Conservation (phyloP, 1,284 basidiomycete species). For the Xerocomus nothofagi region DNA sequence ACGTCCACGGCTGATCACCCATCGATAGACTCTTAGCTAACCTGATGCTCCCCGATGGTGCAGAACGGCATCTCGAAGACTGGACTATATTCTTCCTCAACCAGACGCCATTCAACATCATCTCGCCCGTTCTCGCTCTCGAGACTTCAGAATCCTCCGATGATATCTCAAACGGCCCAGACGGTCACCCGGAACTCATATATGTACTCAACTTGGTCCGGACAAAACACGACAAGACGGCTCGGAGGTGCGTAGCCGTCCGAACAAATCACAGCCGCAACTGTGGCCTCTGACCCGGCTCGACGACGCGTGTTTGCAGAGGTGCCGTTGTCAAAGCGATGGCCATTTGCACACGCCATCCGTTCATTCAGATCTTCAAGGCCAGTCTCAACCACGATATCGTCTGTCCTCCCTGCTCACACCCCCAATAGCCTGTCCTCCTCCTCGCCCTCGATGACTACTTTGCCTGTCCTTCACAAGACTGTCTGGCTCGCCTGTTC, state of each 20-base stretch:
- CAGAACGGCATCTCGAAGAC: slow-evolving; percentile 91
- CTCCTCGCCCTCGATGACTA: slow-evolving; percentile 96
- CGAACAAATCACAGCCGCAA: slow-evolving; percentile 7
- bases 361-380: slow-evolving; percentile 98
- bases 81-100: slow-evolving; percentile 99
- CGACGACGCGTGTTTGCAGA: slow-evolving; percentile 43
- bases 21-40: slow-evolving; percentile 84
- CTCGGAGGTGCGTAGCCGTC: slow-evolving; percentile 64
- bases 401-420: slow-evolving; percentile 5
- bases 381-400: slow-evolving; percentile 41
- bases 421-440: slow-evolving; percentile 73
- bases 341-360: slow-evolving; percentile 93
- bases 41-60: slow-evolving; percentile 98
- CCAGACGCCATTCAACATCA: slow-evolving; percentile 84
- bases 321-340: slow-evolving; percentile 95
- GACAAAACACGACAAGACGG: slow-evolving; percentile 89
- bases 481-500: slow-evolving; percentile 85
- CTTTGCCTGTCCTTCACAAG: slow-evolving; percentile 83
- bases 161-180: slow-evolving; percentile 38
- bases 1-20: slow-evolving; percentile 6
- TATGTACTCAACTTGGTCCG: slow-evolving; percentile 96
- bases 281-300: slow-evolving; percentile 11
- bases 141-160: slow-evolving; percentile 59
- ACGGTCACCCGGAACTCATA: slow-evolving; percentile 60
- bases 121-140: slow-evolving; percentile 77